A percentile compares a stretch with the other conserved stretches of the same genome.
Evolutionary conservation across 2,329 filamentous ascomycete species (phyloP).

Genomic region (Trichophaea hybrida): DNA sequence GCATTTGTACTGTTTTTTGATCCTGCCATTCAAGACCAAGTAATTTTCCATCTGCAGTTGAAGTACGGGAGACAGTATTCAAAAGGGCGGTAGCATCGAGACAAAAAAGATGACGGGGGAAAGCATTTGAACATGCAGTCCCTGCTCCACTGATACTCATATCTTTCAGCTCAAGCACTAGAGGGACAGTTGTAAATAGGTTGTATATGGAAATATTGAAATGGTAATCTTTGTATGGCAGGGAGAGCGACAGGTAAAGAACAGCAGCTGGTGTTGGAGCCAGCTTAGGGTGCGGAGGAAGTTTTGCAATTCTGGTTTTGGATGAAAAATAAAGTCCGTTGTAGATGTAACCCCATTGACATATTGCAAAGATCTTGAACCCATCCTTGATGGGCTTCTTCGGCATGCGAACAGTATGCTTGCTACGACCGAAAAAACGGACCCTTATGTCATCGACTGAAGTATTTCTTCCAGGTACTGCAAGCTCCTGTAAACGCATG

Average conservation of each 20-base stretch:
- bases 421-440: neutral
- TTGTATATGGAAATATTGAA: conserved; percentile 11
- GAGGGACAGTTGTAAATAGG: conserved; percentile 12
- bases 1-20: neutral
- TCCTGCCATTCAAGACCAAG: neutral
- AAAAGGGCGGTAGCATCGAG: neutral
- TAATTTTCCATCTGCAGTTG: neutral
- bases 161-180: neutral
- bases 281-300: neutral
- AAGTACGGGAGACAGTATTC: neutral
- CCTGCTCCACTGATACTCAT: conserved; percentile 1
- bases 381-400: conserved; percentile 10
- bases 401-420: conserved; percentile 2
- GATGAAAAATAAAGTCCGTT: neutral
- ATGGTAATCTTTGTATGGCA: neutral
- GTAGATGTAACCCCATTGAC: conserved; percentile 6
- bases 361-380: conserved; percentile 7
- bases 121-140: neutral
- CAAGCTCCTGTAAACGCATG: no score
- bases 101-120: neutral
- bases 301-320: neutral
- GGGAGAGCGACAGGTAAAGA: neutral
- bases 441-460: conserved; percentile 15
- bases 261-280: neutral
- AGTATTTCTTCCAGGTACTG: neutral